Evolutionary conservation across 2,329 filamentous ascomycete genomes (phyloP).

Genomic region (Apiospora koreana): DNA sequence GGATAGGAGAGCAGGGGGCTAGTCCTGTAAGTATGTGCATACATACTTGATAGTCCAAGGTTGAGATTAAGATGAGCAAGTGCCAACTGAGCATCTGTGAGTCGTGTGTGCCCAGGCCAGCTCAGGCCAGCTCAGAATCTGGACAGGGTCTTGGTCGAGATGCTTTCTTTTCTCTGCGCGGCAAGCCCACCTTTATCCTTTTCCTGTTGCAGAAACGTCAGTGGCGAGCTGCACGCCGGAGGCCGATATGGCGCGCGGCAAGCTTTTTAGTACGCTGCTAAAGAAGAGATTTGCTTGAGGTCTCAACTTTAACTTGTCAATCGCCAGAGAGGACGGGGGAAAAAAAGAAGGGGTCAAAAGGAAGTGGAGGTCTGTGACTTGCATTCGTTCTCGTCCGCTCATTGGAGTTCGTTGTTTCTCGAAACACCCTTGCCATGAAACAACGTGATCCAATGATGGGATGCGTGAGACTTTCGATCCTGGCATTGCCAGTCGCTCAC

Average conservation of each 20-base stretch:
- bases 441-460: neutral
- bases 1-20: neutral
- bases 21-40: too few relatives aligned
- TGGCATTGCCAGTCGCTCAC: neutral
- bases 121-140: neutral
- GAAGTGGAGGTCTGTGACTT: neutral
- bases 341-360: neutral
- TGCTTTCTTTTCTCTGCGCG: neutral
- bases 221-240: neutral
- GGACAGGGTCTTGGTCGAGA: neutral
- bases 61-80: neutral
- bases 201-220: neutral
- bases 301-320: neutral
- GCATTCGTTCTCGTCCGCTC: neutral
- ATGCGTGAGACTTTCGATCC: neutral
- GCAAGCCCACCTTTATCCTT: neutral
- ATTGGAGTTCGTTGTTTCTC: neutral
- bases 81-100: constrained; percentile 2
- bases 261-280: neutral
- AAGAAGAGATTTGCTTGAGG: neutral
- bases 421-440: neutral
- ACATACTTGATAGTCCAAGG: neutral
- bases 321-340: neutral
- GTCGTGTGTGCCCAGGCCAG: neutral
- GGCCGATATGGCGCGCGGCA: neutral